Conservation (phyloP, 768 basidiomycete genomes). For the Pluteus cervinus region DNA sequence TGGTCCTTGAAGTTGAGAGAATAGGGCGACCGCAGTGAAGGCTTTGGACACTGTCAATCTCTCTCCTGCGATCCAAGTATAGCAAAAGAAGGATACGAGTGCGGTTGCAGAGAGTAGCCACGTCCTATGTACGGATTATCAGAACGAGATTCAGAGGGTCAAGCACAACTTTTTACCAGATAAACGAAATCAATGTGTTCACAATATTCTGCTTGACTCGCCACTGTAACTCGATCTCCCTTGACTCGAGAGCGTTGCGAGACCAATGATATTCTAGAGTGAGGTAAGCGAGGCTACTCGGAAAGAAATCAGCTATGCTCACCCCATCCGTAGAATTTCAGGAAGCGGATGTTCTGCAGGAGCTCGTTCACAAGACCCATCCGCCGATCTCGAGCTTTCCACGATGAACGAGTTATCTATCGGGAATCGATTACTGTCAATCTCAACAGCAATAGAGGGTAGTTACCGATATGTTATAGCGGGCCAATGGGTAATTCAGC, state of each 20-base stretch:
- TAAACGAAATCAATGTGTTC: constrained; percentile 58
- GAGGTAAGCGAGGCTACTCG: constrained; percentile 1
- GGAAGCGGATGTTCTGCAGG: constrained; percentile 65
- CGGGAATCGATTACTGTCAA: constrained; percentile 3
- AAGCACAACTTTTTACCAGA: constrained; percentile 39
- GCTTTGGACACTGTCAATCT: constrained; percentile 73
- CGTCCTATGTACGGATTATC: constrained; percentile 34
- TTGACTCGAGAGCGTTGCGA: constrained; percentile 38
- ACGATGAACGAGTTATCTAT: constrained; percentile 50
- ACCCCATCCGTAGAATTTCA: constrained; percentile 80
- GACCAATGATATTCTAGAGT: constrained; percentile 56
- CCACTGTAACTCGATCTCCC: constrained; percentile 63
- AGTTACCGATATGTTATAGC: constrained; percentile 57
- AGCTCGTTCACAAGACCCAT: constrained; percentile 74
- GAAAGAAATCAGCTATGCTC: constrained; percentile 9
- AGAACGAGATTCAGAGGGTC: not conserved
- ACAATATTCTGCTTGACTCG: constrained; percentile 59
- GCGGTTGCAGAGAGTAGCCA: constrained; percentile 73
- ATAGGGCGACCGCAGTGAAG: constrained; percentile 75
- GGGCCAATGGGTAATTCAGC: constrained; percentile 64
- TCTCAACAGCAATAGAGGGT: not conserved
- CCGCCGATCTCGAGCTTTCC: constrained; percentile 60
- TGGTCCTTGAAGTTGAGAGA: constrained; percentile 63
- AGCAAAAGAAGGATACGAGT: constrained; percentile 56
- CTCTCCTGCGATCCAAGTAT: constrained; percentile 59